Conservation (phyloP, 83 land plant species). For the Picea engelmannii region DNA sequence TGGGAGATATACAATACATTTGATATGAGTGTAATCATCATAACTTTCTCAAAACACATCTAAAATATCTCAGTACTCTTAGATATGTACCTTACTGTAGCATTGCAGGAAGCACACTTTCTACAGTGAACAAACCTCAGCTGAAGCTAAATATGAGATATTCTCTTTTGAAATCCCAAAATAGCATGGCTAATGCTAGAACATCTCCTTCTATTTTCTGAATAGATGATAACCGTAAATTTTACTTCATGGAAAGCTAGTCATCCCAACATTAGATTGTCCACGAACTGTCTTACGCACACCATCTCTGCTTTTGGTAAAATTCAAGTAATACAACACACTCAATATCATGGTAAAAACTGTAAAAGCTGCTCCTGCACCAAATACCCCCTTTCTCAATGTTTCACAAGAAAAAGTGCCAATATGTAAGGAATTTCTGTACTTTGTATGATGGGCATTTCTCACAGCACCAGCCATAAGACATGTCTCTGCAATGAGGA, state of each 20-base stretch:
- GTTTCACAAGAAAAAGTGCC: slow-evolving; percentile 65
- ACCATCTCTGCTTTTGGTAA: slow-evolving; percentile 52
- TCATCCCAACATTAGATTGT: slow-evolving; percentile 62
- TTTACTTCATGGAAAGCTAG: slow-evolving; percentile 10
- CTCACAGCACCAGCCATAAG: slow-evolving; percentile 77
- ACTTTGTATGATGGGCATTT: slow-evolving; percentile 79
- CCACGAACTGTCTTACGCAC: slow-evolving; percentile 39
- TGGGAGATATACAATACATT: too few relatives aligned
- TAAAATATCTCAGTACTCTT: background rate
- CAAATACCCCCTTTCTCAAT: slow-evolving; percentile 79
- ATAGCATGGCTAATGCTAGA: background rate
- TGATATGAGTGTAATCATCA: background rate
- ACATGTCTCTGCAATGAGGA: slow-evolving; percentile 75
- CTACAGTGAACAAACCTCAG: slow-evolving; percentile 6
- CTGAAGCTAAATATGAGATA: background rate
- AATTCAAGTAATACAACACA: slow-evolving; percentile 76
- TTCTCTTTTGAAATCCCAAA: background rate
- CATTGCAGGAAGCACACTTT: background rate
- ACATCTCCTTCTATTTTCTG: background rate
- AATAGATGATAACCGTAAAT: too few relatives aligned
- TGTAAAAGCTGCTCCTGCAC: slow-evolving; percentile 86
- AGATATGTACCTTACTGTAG: slow-evolving; percentile 4
- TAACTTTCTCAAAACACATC: background rate
- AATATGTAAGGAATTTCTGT: slow-evolving; percentile 41
- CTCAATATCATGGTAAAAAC: slow-evolving; percentile 81